Evolutionary conservation across 2,329 filamentous ascomycete species (phyloP).

Genomic region (Talaromyces sp.): DNA sequence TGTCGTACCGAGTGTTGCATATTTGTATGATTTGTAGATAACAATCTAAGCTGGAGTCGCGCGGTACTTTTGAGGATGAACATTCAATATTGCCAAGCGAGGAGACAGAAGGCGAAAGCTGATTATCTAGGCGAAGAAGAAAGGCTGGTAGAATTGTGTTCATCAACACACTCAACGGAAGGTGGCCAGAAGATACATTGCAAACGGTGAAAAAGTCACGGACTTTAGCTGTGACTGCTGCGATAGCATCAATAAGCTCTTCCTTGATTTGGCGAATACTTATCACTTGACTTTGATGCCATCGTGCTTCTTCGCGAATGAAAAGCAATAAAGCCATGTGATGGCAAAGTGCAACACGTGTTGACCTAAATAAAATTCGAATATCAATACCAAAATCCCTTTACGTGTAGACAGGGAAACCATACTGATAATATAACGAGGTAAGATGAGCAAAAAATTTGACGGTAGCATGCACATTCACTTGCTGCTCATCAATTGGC

Average conservation of each 20-base stretch:
- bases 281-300: not conserved
- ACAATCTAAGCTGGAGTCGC: not conserved
- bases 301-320: not conserved
- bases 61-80: not conserved
- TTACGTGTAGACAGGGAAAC: not conserved
- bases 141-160: not conserved
- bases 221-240: not conserved
- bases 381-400: not conserved
- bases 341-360: conserved; percentile 1
- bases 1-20: not conserved
- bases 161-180: not conserved
- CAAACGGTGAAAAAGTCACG: not conserved
- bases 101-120: not conserved
- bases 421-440: not conserved
- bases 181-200: not conserved
- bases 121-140: not conserved
- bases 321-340: not conserved
- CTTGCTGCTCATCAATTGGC: not conserved
- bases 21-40: not conserved
- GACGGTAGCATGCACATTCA: not conserved
- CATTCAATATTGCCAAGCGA: not conserved
- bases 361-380: not conserved
- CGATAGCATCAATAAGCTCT: not conserved
- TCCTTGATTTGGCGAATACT: not conserved
- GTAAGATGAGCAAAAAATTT: not conserved